Evolutionary conservation across 2,329 filamentous ascomycete species (phyloP), one percentile per base, ranked within the genome.

Genomic region (Cladosporium sp.): DNA sequence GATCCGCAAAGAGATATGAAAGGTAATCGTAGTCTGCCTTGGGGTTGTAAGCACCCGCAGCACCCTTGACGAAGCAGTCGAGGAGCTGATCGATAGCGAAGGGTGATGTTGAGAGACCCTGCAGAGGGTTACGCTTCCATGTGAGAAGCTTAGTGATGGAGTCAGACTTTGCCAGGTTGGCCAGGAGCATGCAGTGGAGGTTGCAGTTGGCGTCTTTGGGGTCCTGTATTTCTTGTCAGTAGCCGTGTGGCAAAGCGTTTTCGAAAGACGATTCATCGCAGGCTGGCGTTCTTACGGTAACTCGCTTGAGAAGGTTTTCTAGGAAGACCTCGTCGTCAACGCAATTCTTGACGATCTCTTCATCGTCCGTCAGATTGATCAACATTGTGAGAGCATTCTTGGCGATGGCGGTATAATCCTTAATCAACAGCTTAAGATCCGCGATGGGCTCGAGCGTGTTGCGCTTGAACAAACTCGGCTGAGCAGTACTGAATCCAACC

Each of bases 51-150:
- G 85, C 83, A 28, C 90, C 91, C 68, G 91, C 89, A 26, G 92
- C 89, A 24, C 94, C 94, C 81, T 95, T 96, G 76, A 98, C 95
- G 76, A 99, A 99, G 72, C 96, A 90, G 78, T 98, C 95, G 77
- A 99, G 88, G 34, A 99, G 83, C 79, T 98, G 95, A 77, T 97
- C 93, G 73, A 98, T 87, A 4, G 92, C 89, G 66, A 87, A 84
- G 41, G 89, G 85, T 49, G 92, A 91, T 1, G 87, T 90, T 6
- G 87, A 88, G 7, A 97, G 85, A n/a, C 84, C 83, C 65, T 88
- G 86, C 2, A 92, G 90, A 0, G 89, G 78, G 7, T 85, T 81
- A 69, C 92, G 90, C 74, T 90, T 90, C 65, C 90, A 82, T 4
- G 84, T 82, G 12, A 94, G 79, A 4, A 97, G 82, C 52, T 85